Conservation (phyloP, 495 filamentous ascomycete species). For the Thermochaetoides thermophila region DNA sequence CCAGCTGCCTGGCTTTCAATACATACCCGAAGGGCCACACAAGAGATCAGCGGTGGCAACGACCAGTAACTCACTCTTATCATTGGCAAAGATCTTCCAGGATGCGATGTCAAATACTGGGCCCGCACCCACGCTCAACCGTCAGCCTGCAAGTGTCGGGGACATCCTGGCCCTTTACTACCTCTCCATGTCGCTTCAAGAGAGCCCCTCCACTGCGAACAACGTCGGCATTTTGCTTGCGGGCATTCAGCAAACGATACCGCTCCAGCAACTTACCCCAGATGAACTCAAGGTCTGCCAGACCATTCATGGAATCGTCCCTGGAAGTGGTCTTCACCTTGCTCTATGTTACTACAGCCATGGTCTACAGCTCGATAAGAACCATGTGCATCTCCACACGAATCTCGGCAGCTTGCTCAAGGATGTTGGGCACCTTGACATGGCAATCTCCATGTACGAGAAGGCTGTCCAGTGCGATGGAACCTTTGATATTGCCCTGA, state of each 20-base stretch:
- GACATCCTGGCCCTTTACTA: constrained; percentile 96
- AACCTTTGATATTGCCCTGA: constrained; percentile 91
- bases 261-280: constrained; percentile 19
- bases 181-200: constrained; percentile 83
- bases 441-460: constrained; percentile 96
- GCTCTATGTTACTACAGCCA: constrained; percentile 93
- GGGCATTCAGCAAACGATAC: constrained; percentile 68
- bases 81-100: constrained; percentile 95
- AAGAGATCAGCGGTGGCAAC: constrained; percentile 77
- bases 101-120: constrained; percentile 86
- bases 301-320: constrained; percentile 62
- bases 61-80: constrained; percentile 89
- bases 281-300: constrained; percentile 22
- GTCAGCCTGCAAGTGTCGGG: constrained; percentile 57
- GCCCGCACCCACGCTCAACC: constrained; percentile 40
- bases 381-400: constrained; percentile 95
- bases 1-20: constrained; percentile 68
- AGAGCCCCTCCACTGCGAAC: constrained; percentile 94
- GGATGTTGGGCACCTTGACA: constrained; percentile 82
- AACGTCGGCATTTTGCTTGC: constrained; percentile 96
- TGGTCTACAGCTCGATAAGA: constrained; percentile 67
- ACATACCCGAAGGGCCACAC: constrained; percentile 56
- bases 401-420: constrained; percentile 93
- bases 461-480: constrained; percentile 81
- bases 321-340: constrained; percentile 75